Base-by-base conservation (phyloP, 257 asterid genomes). In the Rhazya stricta region DNA sequence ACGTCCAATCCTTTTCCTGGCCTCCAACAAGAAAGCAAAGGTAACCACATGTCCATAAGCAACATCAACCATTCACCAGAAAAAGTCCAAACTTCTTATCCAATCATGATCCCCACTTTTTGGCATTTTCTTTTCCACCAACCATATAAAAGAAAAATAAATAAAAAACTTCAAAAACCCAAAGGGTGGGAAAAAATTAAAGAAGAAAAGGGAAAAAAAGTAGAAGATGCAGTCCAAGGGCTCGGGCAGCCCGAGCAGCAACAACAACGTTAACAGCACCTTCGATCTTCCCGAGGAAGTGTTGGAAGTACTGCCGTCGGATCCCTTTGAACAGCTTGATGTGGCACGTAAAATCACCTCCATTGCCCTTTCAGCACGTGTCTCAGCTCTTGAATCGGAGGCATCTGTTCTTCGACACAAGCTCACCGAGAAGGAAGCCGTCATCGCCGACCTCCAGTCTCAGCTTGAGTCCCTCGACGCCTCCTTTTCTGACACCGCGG, bases 281-380 rank as follows among this genome's bases (percentile, higher is more conserved):
- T 88, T 94, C 90, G 96, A 90, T 50, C 91, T 94, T 46, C 97
- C 99, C 77, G 96, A 90, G 71, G 96, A 89, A 79, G 73, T 94
- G 72, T 77, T 92, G 74, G 82, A 84, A 63, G 76, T 88, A 39
- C 78, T 94, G 76, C 99, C 99, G 53, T 73, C 85, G 39, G 99
- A 94, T 81, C 99, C 98, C 41, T 94, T 94, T 76, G 98, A 94
- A 36, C 99, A 92, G 84, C 94, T 94, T 0, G 96, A 94, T 75
- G 77, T 94, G 1, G 98, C 99, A 11, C 90, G 99, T 37, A 94
- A 92, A 77, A 92, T 94, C 79, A 92, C 99, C 66, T 94, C 99
- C 91, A 82, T 94, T 78, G 98, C 99, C 4, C 91, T 94, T 0
- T 88, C 99, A 79, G 79, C 96, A 57, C 99, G 99, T 61, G 88